Evolutionary conservation across 2,329 filamentous ascomycete species (phyloP).

Genomic region (Magnaporthiopsis rhizophila): DNA sequence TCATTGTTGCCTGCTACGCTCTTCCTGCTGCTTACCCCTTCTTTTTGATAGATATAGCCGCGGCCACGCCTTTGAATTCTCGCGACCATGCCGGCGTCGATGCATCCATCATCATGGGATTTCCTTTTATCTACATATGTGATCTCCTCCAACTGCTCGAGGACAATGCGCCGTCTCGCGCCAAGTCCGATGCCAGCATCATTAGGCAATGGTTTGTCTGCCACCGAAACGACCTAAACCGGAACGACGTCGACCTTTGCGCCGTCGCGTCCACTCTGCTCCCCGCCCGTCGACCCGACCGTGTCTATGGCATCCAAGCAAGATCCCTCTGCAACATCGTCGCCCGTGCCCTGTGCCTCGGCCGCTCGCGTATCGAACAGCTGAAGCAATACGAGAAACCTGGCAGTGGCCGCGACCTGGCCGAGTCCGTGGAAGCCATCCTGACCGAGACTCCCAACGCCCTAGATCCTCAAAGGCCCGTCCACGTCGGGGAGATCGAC

Average conservation of each 20-base stretch:
- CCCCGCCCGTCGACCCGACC: slow-evolving; percentile 67
- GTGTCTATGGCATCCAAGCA: slow-evolving; percentile 65
- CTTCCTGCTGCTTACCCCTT: not conserved
- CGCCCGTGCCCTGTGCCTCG: slow-evolving; percentile 56
- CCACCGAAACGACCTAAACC: slow-evolving; percentile 51
- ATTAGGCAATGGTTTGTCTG: slow-evolving; percentile 61
- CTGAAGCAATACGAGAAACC: slow-evolving; percentile 55
- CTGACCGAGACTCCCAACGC: slow-evolving; percentile 49
- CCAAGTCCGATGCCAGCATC: slow-evolving; percentile 23
- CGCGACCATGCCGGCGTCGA: no score
- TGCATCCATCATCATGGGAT: slow-evolving; percentile 39
- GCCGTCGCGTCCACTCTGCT: slow-evolving; percentile 70
- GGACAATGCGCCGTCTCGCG: slow-evolving; percentile 20
- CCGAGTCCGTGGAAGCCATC: slow-evolving; percentile 59
- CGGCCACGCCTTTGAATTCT: not conserved
- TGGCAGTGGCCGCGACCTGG: slow-evolving; percentile 57
- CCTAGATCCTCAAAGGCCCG: slow-evolving; percentile 23
- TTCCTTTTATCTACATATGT: slow-evolving; percentile 64
- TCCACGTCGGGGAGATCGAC: slow-evolving; percentile 70
- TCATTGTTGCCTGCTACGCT: not conserved
- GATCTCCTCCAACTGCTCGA: slow-evolving; percentile 65
- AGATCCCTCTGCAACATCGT: slow-evolving; percentile 58
- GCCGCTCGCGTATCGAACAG: slow-evolving; percentile 49
- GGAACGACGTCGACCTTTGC: slow-evolving; percentile 45
- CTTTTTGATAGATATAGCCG: not conserved